Evolutionary conservation across 805 yeast species (phyloP), one percentile per base, ranked within the genome.

Genomic region (Cyberlindnera bimundalis): DNA sequence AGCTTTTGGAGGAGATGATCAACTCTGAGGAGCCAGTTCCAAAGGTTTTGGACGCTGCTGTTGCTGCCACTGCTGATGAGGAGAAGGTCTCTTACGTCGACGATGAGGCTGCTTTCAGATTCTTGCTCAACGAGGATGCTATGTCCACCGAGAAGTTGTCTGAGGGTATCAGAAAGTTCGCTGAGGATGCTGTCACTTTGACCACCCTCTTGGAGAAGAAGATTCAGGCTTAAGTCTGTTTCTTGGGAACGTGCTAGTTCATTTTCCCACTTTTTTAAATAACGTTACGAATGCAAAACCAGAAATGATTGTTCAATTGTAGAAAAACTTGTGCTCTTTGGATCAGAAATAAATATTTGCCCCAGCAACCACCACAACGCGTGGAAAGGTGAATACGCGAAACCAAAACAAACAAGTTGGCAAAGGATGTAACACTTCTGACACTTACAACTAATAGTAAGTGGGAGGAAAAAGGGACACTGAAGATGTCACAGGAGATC

Each of bases 111-210:
- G 67, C 74, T 50, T 93, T 93, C 89, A 86, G 96, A 78, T 87
- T 78, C 74, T 76, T 71, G 46, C 73, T 93, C 57, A 91, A 93
- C 73, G 95, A 93, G 67, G 98, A 93, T 66, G 93, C 93, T 52
- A 91, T 93, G 98, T 95, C 97, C 58, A 88, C 96, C 53, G 97
- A 88, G 74, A 93, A 93, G 76, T 79, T 93, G 64, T 71, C 96
- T 57, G 96, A 93, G 65, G 99, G 99, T 79, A 93, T 93, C 73
- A 85, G 98, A 78, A 80, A 81, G 67, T 93, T 93, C 70, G 86
- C 96, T 58, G 91, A 84, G 66, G 99, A 93, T 67, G 83, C 95
- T 59, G 80, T 71, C 57, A 82, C 96, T 42, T 78, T 93, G 64
- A 69, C 79, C 66, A 67, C 74, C 46, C 71, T 79, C 61, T 76